Evolutionary conservation across 2,329 filamentous ascomycete genomes (phyloP).

Genomic region (Leptographium wingfieldii): DNA sequence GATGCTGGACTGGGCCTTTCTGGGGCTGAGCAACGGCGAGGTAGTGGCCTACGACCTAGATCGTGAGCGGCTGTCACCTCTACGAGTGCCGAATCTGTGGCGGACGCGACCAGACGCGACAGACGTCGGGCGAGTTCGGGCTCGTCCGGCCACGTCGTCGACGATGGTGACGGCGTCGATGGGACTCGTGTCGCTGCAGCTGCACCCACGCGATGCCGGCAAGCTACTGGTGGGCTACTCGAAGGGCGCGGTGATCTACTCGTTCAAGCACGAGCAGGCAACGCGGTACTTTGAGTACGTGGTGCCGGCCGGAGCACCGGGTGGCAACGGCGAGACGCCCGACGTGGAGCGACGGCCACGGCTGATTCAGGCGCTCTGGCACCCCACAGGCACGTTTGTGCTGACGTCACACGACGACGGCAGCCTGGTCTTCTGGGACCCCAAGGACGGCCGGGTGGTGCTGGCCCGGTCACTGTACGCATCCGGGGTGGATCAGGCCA

Average conservation of each 20-base stretch:
- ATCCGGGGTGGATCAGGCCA: constrained; percentile 57
- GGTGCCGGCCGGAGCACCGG: constrained; percentile 68
- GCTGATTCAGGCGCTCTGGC: constrained; percentile 79
- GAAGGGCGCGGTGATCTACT: constrained; percentile 79
- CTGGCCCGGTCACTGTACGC: constrained; percentile 72
- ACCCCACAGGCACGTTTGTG: constrained; percentile 85
- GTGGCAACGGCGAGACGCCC: constrained; percentile 56
- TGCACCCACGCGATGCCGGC: constrained; percentile 88
- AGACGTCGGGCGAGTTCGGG: constrained; percentile 33
- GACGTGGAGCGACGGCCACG: constrained; percentile 56
- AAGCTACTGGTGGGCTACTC: constrained; percentile 84
- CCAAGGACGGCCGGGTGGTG: constrained; percentile 73
- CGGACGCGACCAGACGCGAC: constrained; percentile 47
- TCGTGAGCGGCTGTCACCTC: constrained; percentile 58
- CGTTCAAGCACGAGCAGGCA: constrained; percentile 80
- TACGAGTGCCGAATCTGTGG: constrained; percentile 85
- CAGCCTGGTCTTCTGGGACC: constrained; percentile 88
- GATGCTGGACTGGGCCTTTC: constrained; percentile 82
- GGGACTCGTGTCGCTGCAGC: constrained; percentile 60
- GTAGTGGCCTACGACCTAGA: constrained; percentile 90
- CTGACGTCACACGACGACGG: constrained; percentile 81
- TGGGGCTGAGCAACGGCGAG: constrained; percentile 73
- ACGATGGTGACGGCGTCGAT: not conserved
- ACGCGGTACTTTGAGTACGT: constrained; percentile 74
- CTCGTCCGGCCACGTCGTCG: not conserved